Percentiles rank a stretch among this genome's conserved stretches.
phyloP scores from a whole-genome alignment of 495 filamentous ascomycete species.

The Podospora anserina region DNA sequence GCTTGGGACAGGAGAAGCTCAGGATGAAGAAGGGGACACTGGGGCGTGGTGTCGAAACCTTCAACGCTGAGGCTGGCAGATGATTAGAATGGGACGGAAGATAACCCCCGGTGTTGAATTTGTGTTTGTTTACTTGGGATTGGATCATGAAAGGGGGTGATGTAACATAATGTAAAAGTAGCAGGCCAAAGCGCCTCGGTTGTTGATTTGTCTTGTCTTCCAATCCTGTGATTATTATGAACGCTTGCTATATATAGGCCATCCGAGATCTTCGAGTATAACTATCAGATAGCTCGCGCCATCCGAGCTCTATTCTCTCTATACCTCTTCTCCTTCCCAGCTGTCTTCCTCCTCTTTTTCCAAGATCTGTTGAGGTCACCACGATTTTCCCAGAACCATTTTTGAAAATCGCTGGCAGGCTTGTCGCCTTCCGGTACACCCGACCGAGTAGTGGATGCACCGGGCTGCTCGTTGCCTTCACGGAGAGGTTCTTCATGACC shows the following conservation, averaged over 20 bases:
- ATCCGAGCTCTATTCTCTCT: constrained; percentile 71
- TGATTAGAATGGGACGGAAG: neutral
- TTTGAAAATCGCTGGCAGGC: constrained; percentile 65
- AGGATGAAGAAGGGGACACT: too few species aligned
- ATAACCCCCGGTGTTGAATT: neutral
- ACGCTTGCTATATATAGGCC: neutral
- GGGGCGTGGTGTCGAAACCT: too few species aligned
- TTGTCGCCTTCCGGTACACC: constrained; percentile 31
- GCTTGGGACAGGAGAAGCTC: too few species aligned
- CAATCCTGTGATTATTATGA: neutral
- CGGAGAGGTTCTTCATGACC: constrained; percentile 26
- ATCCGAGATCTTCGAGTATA: neutral
- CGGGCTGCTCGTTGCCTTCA: constrained; percentile 32
- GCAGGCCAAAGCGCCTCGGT: neutral
- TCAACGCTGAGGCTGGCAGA: too few species aligned
- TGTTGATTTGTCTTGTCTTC: neutral
- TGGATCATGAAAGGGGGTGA: neutral
- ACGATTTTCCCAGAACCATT: constrained; percentile 89
- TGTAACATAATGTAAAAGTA: neutral
- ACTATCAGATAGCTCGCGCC: constrained; percentile 39
- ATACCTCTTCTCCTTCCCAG: constrained; percentile 80
- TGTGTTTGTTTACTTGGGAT: constrained; percentile 1
- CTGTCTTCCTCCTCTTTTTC: constrained; percentile 80
- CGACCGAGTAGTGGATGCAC: constrained; percentile 19
- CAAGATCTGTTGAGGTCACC: constrained; percentile 87